A percentile compares a stretch with the other conserved stretches of the same genome.
These are phyloP conservation scores for Lentinula novae-zelandiae DNA, from an alignment of 1,284 basidiomycete species.

Conservation along the genomic window DNA sequence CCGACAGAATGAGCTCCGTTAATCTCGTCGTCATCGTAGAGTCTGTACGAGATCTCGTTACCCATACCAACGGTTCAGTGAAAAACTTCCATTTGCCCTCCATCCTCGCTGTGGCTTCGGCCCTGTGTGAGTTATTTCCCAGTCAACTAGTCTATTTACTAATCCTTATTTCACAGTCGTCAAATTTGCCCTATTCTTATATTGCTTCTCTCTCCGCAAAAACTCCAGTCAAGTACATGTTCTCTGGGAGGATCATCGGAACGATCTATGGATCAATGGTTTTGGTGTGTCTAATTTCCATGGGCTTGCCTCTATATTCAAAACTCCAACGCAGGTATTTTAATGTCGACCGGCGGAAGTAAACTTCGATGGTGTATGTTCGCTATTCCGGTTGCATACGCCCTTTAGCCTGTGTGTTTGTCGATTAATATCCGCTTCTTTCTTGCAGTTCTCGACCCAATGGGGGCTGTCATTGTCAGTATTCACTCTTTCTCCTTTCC, in stretches of 20 bases:
- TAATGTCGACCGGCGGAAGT: constrained; percentile 89
- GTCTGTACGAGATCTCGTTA: constrained; percentile 68
- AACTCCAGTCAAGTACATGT: constrained; percentile 89
- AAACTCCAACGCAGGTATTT: constrained; percentile 56
- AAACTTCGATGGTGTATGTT: constrained; percentile 80
- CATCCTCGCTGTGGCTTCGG: constrained; percentile 78
- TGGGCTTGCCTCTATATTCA: constrained; percentile 5
- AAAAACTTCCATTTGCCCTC: constrained; percentile 80
- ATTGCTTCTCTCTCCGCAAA: constrained; percentile 77
- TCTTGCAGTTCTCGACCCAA: constrained; percentile 68
- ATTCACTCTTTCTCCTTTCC: background rate
- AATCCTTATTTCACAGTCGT: constrained; percentile 46
- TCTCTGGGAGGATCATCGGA: constrained; percentile 94
- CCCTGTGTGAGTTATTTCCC: constrained; percentile 55
- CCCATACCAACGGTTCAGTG: constrained; percentile 48
- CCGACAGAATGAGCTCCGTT: constrained; percentile 74
- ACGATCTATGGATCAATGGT: constrained; percentile 82
- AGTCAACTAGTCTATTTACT: background rate
- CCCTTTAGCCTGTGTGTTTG: background rate
- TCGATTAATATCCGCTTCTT: background rate
- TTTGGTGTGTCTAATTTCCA: constrained; percentile 47
- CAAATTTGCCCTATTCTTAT: constrained; percentile 85
- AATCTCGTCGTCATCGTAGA: constrained; percentile 87
- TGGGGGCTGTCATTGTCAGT: constrained; percentile 73
- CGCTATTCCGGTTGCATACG: constrained; percentile 1